phyloP scores from a whole-genome alignment of 1,284 basidiomycete species.

The Trametes versicolor region DNA sequence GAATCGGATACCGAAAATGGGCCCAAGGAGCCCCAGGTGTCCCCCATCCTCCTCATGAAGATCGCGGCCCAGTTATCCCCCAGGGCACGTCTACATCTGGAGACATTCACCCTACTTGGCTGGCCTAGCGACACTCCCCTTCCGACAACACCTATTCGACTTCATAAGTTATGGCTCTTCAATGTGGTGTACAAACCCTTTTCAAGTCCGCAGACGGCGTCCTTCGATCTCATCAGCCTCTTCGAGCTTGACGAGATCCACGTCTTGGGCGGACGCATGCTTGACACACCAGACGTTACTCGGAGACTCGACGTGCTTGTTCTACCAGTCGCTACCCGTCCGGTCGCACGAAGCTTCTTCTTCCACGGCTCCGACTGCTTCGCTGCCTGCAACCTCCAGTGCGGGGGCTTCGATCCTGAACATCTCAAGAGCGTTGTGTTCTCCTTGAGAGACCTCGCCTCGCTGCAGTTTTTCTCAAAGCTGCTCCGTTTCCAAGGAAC shows the following conservation, averaged over 20 bases:
- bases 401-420: neutral
- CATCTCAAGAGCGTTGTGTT: neutral
- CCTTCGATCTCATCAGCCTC: neutral
- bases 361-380: neutral
- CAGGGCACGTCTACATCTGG: neutral
- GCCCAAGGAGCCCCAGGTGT: too few relatives aligned
- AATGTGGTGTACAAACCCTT: neutral
- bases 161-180: neutral
- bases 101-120: neutral
- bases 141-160: neutral
- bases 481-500: neutral
- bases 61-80: neutral
- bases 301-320: neutral
- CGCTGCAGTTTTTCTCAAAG: neutral
- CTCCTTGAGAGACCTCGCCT: neutral
- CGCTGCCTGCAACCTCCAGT: neutral
- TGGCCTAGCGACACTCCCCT: neutral
- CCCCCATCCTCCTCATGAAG: too few relatives aligned
- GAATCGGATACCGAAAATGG: too few relatives aligned
- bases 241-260: slow-evolving; percentile 4
- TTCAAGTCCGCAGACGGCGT: neutral
- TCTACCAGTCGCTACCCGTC: neutral
- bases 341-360: neutral
- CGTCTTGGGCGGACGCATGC: neutral
- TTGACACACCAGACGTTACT: neutral